phyloP scores from a whole-genome alignment of 1,284 basidiomycete genomes.

The Apiotrichum sp. region DNA sequence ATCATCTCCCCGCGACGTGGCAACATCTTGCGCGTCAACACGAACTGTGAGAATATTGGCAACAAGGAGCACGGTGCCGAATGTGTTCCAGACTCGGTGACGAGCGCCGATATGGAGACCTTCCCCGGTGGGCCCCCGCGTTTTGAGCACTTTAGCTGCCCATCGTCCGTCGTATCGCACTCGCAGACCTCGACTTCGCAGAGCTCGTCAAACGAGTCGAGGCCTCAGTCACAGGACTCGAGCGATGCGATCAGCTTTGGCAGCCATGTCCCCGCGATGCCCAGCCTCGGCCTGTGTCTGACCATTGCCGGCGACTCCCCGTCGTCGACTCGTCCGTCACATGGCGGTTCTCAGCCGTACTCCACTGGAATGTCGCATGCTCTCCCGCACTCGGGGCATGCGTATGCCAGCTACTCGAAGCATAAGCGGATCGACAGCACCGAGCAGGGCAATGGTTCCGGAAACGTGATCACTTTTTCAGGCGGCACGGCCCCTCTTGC shows the following conservation, averaged over 20 bases:
- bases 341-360: neutral
- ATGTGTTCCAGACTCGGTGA: neutral
- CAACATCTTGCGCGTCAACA: too few relatives aligned
- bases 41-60: too few relatives aligned
- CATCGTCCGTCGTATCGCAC: slow-evolving; percentile 2
- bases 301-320: neutral
- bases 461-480: too few relatives aligned
- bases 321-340: neutral
- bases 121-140: neutral
- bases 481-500: neutral
- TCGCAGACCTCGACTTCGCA: neutral
- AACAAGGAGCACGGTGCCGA: too few relatives aligned
- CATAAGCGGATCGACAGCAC: neutral
- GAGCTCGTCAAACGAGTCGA: neutral
- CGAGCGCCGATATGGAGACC: neutral
- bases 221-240: neutral
- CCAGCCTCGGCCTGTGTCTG: slow-evolving; percentile 2
- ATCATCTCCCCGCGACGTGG: too few relatives aligned
- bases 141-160: slow-evolving; percentile 3
- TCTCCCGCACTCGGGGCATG: neutral
- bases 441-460: too few relatives aligned
- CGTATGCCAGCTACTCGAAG: neutral
- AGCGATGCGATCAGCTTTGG: neutral
- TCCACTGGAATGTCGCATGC: neutral
- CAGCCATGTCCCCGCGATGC: neutral